These are phyloP conservation scores for Phaffia australis DNA, from an alignment of 768 basidiomycete species.

Conservation along the genomic window DNA sequence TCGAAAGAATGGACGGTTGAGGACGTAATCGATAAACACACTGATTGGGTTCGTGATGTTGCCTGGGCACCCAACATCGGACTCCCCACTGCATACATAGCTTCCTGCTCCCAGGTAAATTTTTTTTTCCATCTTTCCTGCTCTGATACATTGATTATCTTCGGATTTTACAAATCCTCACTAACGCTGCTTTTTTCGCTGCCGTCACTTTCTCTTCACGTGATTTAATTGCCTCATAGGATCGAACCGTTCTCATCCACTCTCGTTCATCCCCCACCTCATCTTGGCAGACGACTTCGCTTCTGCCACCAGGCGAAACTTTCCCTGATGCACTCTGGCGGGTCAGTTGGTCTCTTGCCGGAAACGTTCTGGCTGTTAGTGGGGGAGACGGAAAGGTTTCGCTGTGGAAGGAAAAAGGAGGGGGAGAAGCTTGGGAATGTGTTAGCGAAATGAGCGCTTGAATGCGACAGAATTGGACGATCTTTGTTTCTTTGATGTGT, in stretches of 20 bases:
- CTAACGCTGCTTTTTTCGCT: not conserved
- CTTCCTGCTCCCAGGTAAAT: conserved; percentile 76
- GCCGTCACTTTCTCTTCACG: not conserved
- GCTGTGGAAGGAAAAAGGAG: conserved; percentile 94
- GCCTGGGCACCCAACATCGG: conserved; percentile 98
- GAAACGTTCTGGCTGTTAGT: conserved; percentile 89
- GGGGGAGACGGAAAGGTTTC: conserved; percentile 97
- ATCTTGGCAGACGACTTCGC: conserved; percentile 36
- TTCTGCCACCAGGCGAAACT: conserved; percentile 38
- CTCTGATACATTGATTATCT: not conserved
- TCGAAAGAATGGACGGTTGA: conserved; percentile 82
- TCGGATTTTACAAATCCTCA: not conserved
- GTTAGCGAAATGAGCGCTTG: conserved; percentile 67
- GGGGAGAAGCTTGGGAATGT: conserved; percentile 82
- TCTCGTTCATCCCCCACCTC: conserved; percentile 32
- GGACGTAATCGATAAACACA: conserved; percentile 79
- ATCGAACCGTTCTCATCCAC: conserved; percentile 39
- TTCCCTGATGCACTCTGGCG: conserved; percentile 98
- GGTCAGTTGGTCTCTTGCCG: conserved; percentile 95
- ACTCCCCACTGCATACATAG: conserved; percentile 84
- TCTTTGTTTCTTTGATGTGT: too few species aligned
- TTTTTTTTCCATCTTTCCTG: not conserved
- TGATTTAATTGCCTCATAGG: conserved; percentile 27
- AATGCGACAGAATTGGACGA: not conserved
- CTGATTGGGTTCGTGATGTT: conserved; percentile 98